Conservation (phyloP, 441 rosid genomes). For the Aleurites moluccanus region DNA sequence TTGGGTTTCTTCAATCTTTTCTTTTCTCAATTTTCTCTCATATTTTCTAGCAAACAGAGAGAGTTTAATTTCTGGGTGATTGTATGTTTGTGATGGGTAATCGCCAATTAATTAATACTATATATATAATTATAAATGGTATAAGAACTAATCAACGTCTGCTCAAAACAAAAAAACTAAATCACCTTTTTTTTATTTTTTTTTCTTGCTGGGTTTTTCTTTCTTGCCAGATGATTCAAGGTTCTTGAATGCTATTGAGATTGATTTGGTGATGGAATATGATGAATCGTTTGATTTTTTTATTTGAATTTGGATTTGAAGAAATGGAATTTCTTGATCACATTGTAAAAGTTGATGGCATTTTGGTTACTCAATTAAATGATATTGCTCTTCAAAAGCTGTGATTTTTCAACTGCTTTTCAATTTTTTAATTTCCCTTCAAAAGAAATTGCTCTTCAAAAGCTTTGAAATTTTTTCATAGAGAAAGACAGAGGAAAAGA, state of each 20-base stretch:
- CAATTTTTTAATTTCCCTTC: no score
- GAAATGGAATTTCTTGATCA: constrained; percentile 34
- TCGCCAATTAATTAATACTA: no score
- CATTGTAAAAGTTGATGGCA: constrained; percentile 38
- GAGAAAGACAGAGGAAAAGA: no score
- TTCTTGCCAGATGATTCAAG: constrained; percentile 5
- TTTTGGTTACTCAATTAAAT: constrained; percentile 32
- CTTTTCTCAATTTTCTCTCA: not conserved
- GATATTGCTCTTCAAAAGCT: constrained; percentile 31
- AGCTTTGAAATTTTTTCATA: no score
- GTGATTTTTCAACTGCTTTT: no score
- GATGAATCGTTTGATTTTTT: constrained; percentile 38
- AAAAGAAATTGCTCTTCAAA: no score
- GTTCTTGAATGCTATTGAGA: constrained; percentile 29
- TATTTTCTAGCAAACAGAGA: no score
- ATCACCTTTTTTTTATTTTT: no score
- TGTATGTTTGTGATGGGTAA: not conserved
- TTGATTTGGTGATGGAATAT: constrained; percentile 28
- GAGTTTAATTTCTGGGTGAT: not conserved
- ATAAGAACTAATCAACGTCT: no score
- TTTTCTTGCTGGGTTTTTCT: no score
- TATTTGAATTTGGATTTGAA: constrained; percentile 27
- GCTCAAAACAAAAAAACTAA: no score
- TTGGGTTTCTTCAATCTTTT: not conserved
- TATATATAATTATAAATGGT: no score